Evolutionary conservation across 495 filamentous ascomycete species (phyloP).

Genomic region (Neurospora tetraspora): DNA sequence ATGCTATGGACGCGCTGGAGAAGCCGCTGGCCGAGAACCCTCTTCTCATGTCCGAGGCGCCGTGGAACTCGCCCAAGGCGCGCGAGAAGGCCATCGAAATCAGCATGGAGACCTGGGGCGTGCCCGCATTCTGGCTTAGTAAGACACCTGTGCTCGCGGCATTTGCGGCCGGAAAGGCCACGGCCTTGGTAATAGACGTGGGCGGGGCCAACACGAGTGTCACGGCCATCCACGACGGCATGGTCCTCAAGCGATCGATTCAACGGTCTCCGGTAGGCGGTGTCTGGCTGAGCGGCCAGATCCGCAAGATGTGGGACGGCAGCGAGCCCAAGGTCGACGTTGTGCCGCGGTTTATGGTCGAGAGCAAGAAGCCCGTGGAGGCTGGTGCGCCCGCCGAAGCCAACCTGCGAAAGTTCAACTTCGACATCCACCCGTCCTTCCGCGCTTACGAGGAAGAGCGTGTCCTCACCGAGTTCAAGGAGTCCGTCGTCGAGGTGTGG

Average conservation of each 20-base stretch:
- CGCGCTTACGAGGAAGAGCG: conserved; percentile 81
- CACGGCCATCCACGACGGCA: conserved; percentile 85
- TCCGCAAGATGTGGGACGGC: conserved; percentile 67
- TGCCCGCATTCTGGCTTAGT: conserved; percentile 85
- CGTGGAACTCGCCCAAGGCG: conserved; percentile 80
- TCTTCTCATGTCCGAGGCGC: conserved; percentile 85
- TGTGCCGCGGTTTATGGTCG: conserved; percentile 77
- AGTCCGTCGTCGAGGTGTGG: conserved; percentile 92
- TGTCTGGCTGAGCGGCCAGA: conserved; percentile 78
- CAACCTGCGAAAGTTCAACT: conserved; percentile 47
- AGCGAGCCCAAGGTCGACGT: conserved; percentile 70
- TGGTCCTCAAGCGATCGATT: conserved; percentile 83
- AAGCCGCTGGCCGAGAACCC: conserved; percentile 81
- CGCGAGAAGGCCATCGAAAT: conserved; percentile 89
- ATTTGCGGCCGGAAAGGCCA: conserved; percentile 86
- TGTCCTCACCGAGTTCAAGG: conserved; percentile 90
- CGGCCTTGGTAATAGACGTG: conserved; percentile 82
- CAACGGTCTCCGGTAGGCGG: conserved; percentile 77
- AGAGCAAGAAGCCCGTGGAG: conserved; percentile 79
- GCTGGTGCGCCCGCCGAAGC: conserved; percentile 63
- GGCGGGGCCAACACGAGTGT: conserved; percentile 86
- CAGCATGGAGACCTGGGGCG: conserved; percentile 90
- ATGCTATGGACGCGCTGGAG: conserved; percentile 52
- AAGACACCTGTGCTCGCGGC: conserved; percentile 45
- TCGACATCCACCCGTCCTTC: conserved; percentile 61